phyloP scores from a whole-genome alignment of 306 rosid genomes.

The Trifolium dubium region DNA sequence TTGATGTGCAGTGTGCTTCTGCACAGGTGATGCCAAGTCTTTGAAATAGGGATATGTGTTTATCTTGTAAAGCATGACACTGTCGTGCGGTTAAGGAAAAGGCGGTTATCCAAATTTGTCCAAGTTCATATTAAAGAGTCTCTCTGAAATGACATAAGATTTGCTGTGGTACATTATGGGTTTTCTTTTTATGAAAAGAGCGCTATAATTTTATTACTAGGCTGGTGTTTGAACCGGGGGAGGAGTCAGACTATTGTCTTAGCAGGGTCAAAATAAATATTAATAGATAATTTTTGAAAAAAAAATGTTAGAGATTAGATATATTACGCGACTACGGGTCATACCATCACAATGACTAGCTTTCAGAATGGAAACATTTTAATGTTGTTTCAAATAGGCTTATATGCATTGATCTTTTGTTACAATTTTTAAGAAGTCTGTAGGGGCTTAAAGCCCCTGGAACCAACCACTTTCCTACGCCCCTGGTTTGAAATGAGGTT shows the following conservation, averaged over 20 bases:
- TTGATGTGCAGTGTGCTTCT: not conserved
- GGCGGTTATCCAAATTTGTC: conserved; percentile 1
- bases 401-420: too few relatives aligned
- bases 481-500: conserved; percentile 7
- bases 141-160: not conserved
- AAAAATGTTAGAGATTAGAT: too few relatives aligned
- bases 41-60: not conserved
- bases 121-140: not conserved
- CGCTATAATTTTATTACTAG: conserved; percentile 4
- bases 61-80: conserved; percentile 10
- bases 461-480: too few relatives aligned
- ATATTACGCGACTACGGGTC: too few relatives aligned
- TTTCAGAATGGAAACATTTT: too few relatives aligned
- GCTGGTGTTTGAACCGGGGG: not conserved
- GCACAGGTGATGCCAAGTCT: conserved; percentile 1
- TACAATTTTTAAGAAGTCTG: too few relatives aligned
- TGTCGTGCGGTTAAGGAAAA: not conserved
- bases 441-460: too few relatives aligned
- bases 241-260: too few relatives aligned
- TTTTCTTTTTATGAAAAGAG: not conserved
- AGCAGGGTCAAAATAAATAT: too few relatives aligned
- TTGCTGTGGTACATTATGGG: not conserved
- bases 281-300: too few relatives aligned
- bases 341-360: too few relatives aligned
- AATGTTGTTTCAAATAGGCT: too few relatives aligned